A percentile compares a stretch with the other conserved stretches of the same genome.
Conservation (phyloP, 768 basidiomycete species). For the Hypsizygus marmoreus region DNA sequence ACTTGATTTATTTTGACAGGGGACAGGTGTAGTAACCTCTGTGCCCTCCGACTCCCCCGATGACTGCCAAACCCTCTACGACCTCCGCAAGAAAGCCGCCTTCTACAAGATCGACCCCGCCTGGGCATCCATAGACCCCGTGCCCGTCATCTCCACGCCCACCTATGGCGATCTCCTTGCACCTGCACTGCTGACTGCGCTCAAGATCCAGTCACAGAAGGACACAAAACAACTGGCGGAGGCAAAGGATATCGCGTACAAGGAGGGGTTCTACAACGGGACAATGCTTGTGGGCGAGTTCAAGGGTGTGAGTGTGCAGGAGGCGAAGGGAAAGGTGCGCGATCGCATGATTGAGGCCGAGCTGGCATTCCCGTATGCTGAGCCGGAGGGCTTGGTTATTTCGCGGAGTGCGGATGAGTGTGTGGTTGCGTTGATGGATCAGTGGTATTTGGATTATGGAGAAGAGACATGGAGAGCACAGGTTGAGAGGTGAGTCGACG, state of each 20-base stretch:
- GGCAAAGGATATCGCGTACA: constrained; percentile 97
- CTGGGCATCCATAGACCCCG: constrained; percentile 84
- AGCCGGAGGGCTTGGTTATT: constrained; percentile 89
- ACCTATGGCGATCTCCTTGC: constrained; percentile 94
- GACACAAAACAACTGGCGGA: constrained; percentile 92
- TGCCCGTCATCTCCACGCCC: constrained; percentile 86
- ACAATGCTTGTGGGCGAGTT: constrained; percentile 91
- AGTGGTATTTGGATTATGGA: constrained; percentile 99
- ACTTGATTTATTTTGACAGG: constrained; percentile 42
- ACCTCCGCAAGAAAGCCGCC: constrained; percentile 94
- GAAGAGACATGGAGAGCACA: constrained; percentile 86
- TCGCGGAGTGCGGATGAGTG: constrained; percentile 95
- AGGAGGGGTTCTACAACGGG: constrained; percentile 97
- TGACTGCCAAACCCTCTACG: constrained; percentile 87
- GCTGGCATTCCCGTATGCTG: constrained; percentile 88
- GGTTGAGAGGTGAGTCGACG: constrained; percentile 80
- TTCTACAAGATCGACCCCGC: constrained; percentile 92
- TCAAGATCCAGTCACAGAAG: constrained; percentile 96
- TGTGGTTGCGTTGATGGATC: constrained; percentile 96
- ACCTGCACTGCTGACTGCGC: constrained; percentile 75
- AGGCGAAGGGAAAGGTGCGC: constrained; percentile 89
- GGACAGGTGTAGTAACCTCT: constrained; percentile 97
- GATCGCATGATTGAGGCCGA: constrained; percentile 77
- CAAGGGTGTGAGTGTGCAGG: constrained; percentile 85
- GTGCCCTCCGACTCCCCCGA: constrained; percentile 99